Evolutionary conservation across 2,329 filamentous ascomycete species (phyloP), one percentile per base, ranked within the genome.

Genomic region (Botrytis pseudocinerea): DNA sequence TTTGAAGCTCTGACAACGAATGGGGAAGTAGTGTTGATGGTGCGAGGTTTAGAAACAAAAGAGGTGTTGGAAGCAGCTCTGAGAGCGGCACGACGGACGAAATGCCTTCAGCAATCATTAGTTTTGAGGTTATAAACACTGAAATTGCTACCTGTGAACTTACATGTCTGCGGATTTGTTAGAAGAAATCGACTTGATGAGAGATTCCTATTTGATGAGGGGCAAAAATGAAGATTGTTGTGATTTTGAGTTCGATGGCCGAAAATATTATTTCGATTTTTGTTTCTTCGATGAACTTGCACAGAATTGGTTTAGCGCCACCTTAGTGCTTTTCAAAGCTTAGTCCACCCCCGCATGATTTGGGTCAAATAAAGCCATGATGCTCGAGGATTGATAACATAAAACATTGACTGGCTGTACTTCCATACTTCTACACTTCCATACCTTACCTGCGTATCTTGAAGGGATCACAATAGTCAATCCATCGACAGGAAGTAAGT

Each of bases 41-140:
- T 81, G 69, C 82, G 82, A 73, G 82, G 82, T 76, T 82, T 84
- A 57, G 82, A 81, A 74, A 84, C 77, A 76, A 83, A 79, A 63
- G 84, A 83, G 74, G 82, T 78, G 48, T 85, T 83, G 44, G 69
- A 72, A 73, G 88, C 85, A 66, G 88, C 85, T 79, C 88, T 87
- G 79, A 85, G 83, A 77, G 88, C 87, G 76, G 86, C 83, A 78
- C 87, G 87, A 75, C 88, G 87, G 77, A 91, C 76, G 75, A 79
- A 74, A 78, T 80, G 79, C 80, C 80, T 81, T 60, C 48, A 46
- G 42, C 51, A 64, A 70, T 76, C 73, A 57, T 73, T 73, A 54
- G 64, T 71, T 59, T 62, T 35, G 38, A 66, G 4, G 28, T 42
- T 44, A 59, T 46, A 38, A 38, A 66, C 35, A 12, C 38, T 57